Conservation (phyloP, 257 asterid genomes). For the Cinchona pubescens region DNA sequence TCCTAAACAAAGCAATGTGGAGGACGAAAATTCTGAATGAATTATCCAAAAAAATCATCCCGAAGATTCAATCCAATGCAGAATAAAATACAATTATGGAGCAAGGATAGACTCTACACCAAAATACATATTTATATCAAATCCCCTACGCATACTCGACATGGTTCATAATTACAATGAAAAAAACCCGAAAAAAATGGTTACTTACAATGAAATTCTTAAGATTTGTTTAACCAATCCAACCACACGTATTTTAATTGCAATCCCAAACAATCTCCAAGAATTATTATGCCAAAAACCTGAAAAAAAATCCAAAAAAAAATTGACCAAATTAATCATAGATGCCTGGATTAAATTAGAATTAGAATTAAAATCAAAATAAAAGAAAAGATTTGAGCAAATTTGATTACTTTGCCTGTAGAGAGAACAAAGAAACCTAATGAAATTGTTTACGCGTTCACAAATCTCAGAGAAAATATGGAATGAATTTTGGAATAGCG, state of each 20-base stretch:
- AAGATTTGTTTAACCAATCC: neutral
- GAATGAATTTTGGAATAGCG: too few species aligned
- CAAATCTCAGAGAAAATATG: neutral
- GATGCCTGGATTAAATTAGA: too few species aligned
- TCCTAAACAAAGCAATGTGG: neutral
- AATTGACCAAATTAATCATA: neutral
- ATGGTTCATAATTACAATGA: too few species aligned
- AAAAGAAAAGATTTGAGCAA: neutral
- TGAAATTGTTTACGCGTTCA: neutral
- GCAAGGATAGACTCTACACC: neutral
- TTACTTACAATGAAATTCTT: conserved; percentile 13
- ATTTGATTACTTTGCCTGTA: neutral
- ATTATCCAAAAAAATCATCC: neutral
- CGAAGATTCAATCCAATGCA: neutral
- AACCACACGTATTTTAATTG: neutral
- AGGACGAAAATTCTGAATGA: neutral
- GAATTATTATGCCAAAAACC: neutral
- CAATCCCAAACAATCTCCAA: conserved; percentile 6
- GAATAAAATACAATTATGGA: neutral
- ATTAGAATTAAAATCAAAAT: neutral
- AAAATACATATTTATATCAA: too few species aligned
- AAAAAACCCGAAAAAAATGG: neutral
- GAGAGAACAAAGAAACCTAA: neutral
- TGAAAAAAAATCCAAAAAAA: neutral
- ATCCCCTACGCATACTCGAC: too few species aligned